Evolutionary conservation across 164 flowering plant species (phyloP), one percentile per base, ranked within the genome.

Genomic region (Hamamelis virginiana): DNA sequence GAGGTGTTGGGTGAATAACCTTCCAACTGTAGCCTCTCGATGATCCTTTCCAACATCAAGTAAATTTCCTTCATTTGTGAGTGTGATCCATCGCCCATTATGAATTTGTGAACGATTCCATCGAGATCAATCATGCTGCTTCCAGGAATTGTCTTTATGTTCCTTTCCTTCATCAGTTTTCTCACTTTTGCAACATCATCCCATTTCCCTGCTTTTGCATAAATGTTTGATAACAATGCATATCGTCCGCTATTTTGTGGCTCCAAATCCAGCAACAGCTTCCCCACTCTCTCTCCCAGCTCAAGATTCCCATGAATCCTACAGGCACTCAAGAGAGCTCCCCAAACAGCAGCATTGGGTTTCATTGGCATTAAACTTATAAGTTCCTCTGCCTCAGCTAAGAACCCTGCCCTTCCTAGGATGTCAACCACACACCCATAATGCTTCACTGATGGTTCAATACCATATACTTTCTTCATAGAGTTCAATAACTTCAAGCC

Each of bases 241-340:
- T 80, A 80, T 10, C 77, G 72, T 8, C 85, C 87, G 52, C 79
- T 65, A 43, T 84, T 80, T 9, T 69, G 59, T 27, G 85, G 87
- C 22, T 84, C 87, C 62, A 84, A 25, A 6, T 76, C 72, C 6
- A 81, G 73, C 59, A 82, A 71, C 25, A 74, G 59, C 59, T 80
- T 74, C 53, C 79, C 85, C 18, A 74, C 76, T 53, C 44, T 71
- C 68, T 71, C 84, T 1, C 84, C 85, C 69, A 77, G 25, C 19
- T 76, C 77, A 0, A 78, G 46, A 69, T 84, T 70, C 8, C 80
- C 79, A 72, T 81, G 83, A 28, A 72, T 76, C 67, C 76, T 72
- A 55, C 85, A 81, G 58, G 79, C 85, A 62, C 78, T 81, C 28
- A 84, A 66, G 13, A 81, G 75, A 38, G 85, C 83, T 60, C 87